phyloP scores from a whole-genome alignment of 129 eudicot species.

The Flaveria robusta region DNA sequence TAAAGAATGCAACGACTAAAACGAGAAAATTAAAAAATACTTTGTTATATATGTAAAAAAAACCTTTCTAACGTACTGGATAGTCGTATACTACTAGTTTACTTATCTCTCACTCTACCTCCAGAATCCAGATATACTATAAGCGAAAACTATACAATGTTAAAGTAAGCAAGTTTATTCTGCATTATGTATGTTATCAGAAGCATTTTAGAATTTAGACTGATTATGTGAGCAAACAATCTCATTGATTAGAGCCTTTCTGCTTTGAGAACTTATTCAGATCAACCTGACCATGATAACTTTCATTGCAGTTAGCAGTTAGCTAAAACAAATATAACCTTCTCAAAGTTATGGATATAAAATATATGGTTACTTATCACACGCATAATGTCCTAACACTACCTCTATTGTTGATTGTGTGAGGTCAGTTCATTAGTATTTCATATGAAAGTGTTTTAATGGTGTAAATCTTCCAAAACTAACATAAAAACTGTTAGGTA shows the following conservation, averaged over 20 bases:
- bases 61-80: neutral
- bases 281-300: neutral
- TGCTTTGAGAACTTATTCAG: neutral
- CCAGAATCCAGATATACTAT: neutral
- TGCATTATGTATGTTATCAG: slow-evolving; percentile 1
- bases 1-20: neutral
- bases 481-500: no score
- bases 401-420: neutral
- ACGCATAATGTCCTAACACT: neutral
- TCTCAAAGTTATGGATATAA: neutral
- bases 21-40: no score
- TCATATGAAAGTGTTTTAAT: neutral
- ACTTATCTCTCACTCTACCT: neutral
- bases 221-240: neutral
- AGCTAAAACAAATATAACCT: neutral
- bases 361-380: neutral
- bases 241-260: neutral
- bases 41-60: neutral
- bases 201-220: slow-evolving; percentile 13
- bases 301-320: neutral
- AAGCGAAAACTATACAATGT: neutral
- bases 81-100: neutral
- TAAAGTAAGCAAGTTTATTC: neutral
- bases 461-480: neutral
- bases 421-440: neutral